These are phyloP conservation scores for Tolypocladium tundrense DNA, from an alignment of 2,329 filamentous ascomycete species.

Conservation along the genomic window DNA sequence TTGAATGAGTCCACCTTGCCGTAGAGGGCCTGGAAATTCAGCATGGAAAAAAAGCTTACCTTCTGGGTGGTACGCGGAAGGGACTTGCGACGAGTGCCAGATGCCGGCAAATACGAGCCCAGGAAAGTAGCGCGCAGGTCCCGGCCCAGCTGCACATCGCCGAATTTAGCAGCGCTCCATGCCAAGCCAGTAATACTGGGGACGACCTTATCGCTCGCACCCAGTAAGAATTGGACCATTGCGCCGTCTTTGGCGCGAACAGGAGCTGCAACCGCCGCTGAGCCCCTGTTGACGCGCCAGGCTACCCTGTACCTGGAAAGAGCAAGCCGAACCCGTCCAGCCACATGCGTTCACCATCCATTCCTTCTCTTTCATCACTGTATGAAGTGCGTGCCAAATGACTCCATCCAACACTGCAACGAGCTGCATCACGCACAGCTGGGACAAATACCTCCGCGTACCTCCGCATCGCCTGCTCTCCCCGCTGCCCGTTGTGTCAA, in stretches of 20 bases:
- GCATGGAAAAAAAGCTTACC: slow-evolving; percentile 4
- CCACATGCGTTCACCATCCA: neutral
- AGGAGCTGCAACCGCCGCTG: neutral
- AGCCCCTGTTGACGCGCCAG: neutral
- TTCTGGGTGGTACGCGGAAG: neutral
- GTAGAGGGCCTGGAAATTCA: neutral
- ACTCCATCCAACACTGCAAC: neutral
- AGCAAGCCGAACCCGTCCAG: neutral
- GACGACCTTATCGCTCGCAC: neutral
- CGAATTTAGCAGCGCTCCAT: neutral
- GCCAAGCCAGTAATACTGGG: neutral
- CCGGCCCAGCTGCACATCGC: neutral
- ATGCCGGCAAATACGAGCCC: too few species aligned
- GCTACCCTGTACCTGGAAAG: neutral
- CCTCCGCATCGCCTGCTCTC: neutral
- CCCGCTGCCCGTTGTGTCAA: neutral
- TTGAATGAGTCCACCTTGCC: neutral
- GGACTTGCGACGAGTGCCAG: neutral
- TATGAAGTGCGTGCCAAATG: neutral
- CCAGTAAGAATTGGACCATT: neutral
- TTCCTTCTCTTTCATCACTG: too few species aligned
- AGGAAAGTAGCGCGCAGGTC: neutral
- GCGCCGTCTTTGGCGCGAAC: neutral
- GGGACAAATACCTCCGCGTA: neutral
- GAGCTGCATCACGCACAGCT: neutral